Base-by-base conservation (phyloP, 2,329 filamentous ascomycete species). In the Epichloe uncinata region DNA sequence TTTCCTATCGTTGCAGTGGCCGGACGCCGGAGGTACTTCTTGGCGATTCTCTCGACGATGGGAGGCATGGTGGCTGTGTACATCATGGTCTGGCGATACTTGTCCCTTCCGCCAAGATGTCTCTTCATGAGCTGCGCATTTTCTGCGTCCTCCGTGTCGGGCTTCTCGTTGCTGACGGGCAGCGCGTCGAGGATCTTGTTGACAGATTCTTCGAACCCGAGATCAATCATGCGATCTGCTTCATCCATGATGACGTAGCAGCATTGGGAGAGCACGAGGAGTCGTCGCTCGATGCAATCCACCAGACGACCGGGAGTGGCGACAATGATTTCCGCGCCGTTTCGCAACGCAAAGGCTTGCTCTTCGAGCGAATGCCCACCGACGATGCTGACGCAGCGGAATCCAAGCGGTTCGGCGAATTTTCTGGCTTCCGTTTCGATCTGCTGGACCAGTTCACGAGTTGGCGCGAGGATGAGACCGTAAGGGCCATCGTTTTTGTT, bases 241-340 rank as follows among this genome's bases (percentile, higher is more conserved):
- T 98, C 93, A 66, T 98, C 93, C 91, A 98, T 96, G 68, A 98
- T 95, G 50, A 97, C 80, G 69, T 97, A 97, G 70, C 90, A 95
- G 67, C 93, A 97, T 68, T 97, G 93, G n/a, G 82, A 83, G 45
- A 97, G 78, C 1, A 98, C 91, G 2, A 97, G 75, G 33, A 97
- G 81, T 35, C 91, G 84, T 16, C 93, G 80, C 67, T 98, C 93
- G 58, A 98, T 93, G 67, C 90, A 97, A 71, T 98, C 93, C 8
- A 97, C 87, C 0, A 98, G 78, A 76, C 93, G 90, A 70, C 93
- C 93, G 0, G 93, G 93, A 0, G 93, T 98, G n/a, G 93, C 93
- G 57, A 98, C 95, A 61, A 98, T 87, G 57, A 98, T 97, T 66
- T 98, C 91, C 1, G 91, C 91, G 50, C 93, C 93, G 59, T 96